Evolutionary conservation across 2,329 filamentous ascomycete species (phyloP).

Genomic region (Exophiala mesophila): DNA sequence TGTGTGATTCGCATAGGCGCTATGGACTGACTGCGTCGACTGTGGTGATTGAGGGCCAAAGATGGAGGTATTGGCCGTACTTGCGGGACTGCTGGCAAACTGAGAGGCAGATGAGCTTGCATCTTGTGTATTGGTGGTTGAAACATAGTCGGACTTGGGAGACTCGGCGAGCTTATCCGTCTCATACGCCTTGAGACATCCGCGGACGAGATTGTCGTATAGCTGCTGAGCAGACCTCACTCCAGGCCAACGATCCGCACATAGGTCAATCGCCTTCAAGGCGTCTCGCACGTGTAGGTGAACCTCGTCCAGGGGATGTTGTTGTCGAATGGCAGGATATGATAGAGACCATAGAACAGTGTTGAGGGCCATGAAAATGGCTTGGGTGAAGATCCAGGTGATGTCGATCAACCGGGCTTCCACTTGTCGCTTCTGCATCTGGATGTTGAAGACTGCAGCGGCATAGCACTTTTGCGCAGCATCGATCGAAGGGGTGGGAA

Average conservation of each 20-base stretch:
- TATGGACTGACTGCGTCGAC: conserved; percentile 29
- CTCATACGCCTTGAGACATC: conserved; percentile 84
- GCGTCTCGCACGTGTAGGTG: conserved; percentile 69
- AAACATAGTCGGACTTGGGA: conserved; percentile 36
- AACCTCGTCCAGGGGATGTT: conserved; percentile 69
- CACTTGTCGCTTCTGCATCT: conserved; percentile 75
- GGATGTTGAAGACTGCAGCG: conserved; percentile 74
- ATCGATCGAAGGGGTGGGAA: conserved; percentile 74
- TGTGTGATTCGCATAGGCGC: conserved; percentile 25
- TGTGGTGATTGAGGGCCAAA: conserved; percentile 31
- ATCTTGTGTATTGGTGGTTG: conserved; percentile 37
- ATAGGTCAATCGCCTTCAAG: conserved; percentile 72
- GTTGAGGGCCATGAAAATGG: conserved; percentile 87
- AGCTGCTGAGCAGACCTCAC: conserved; percentile 77
- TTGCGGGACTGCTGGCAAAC: conserved; percentile 35
- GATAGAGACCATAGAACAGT: conserved; percentile 88
- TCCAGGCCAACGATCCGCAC: conserved; percentile 86
- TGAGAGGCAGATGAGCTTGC: conserved; percentile 24
- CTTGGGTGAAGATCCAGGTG: conserved; percentile 89
- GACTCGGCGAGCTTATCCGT: conserved; percentile 37
- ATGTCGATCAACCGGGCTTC: conserved; percentile 71
- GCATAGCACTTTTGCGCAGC: conserved; percentile 80
- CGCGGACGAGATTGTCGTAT: conserved; percentile 77
- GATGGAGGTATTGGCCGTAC: conserved; percentile 33
- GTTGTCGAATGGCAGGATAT: conserved; percentile 72